Evolutionary conservation across 148 eudicot species (phyloP), one percentile per base, ranked within the genome.

Genomic region (Limonium bicolor): DNA sequence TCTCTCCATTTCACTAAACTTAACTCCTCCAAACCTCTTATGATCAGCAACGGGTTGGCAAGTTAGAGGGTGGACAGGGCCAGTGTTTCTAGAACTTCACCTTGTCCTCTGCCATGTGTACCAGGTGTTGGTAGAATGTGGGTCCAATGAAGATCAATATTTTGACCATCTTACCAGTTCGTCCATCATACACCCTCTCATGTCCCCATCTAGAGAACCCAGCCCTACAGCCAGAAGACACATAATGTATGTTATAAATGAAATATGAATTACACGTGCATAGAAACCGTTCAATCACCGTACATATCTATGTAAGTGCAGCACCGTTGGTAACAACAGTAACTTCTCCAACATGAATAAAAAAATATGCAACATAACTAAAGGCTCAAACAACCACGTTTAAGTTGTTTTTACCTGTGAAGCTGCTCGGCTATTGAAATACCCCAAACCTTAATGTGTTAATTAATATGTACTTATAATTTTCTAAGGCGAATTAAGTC

Each of bases 41-140:
- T 94, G 45, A 63, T 88, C 97, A 13, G 92, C 81, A 44, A 88
- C 97, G 0, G 97, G 97, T 57, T 88, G 97, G 33, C 97, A 64
- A 38, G 97, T 88, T 32, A 88, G 81, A 2, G 97, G 97, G 56
- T 88, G 97, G 15, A 88, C 94, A 0, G 97, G 94, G 6, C 97
- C 97, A 0, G 97, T 83, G 67, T 88, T 88, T 16, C 97, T 94
- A 71, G 63, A 77, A 88, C 37, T 88, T 88, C 48, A 88, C 97
- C 49, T 88, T 88, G 75, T 88, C 97, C 42, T 88, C 97, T 0
- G 97, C 65, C 97, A 88, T 88, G 45, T 88, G 97, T 23, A 67
- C 55, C 27, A 88, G 71, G 4, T 94, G 74, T 62, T 88, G 97
- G 68, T 88, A 88, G 60, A 62, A 84, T 9, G 86, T 80, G 2